Percentiles rank a stretch among this genome's conserved stretches.
These are phyloP conservation scores for Rhytidiadelphus loreus DNA, from an alignment of 225 moss, liverwort and hornwort genomes.

Conservation along the genomic window DNA sequence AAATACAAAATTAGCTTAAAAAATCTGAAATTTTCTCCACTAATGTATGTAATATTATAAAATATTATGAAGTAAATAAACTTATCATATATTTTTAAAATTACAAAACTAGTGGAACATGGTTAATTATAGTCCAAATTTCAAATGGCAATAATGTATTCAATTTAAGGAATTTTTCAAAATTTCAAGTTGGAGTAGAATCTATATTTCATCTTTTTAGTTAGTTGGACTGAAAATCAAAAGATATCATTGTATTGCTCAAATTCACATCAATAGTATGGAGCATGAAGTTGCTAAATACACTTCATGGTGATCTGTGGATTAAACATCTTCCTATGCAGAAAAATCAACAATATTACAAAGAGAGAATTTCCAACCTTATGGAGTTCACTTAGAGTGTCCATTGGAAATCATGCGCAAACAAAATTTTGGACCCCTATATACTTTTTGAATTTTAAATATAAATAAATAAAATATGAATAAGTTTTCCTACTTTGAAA, in stretches of 20 bases:
- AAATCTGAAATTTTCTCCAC: no score
- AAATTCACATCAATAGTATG: neutral
- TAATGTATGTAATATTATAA: neutral
- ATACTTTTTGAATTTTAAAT: no score
- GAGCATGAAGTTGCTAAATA: neutral
- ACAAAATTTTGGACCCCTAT: no score
- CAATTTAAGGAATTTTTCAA: neutral
- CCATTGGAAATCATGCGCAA: no score
- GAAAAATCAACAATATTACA: neutral
- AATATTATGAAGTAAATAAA: neutral
- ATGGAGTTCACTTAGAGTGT: no score
- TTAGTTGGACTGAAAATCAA: neutral
- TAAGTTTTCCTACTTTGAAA: no score
- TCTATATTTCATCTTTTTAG: neutral
- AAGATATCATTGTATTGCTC: neutral
- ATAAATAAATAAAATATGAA: no score
- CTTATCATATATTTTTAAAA: neutral
- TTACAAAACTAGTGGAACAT: accelerated
- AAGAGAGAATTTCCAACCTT: neutral
- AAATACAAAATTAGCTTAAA: no score
- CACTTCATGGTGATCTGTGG: neutral
- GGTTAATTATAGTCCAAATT: neutral
- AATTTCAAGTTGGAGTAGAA: neutral
- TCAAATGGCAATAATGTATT: neutral
- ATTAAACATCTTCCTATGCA: neutral